These are phyloP conservation scores for Metarhizium humberi DNA, from an alignment of 2,329 filamentous ascomycete species.

Conservation along the genomic window DNA sequence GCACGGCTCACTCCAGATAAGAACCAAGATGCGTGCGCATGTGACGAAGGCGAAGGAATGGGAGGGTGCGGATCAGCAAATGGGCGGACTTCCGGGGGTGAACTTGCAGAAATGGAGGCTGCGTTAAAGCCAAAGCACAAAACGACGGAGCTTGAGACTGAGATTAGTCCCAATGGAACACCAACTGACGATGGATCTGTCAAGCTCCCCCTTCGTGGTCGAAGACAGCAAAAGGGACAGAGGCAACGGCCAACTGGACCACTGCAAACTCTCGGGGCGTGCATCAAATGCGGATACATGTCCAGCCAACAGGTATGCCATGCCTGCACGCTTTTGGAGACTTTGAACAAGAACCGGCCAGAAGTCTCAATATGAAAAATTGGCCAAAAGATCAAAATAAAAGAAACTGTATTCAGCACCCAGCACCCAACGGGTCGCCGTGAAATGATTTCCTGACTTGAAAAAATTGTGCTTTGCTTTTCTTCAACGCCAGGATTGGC, in stretches of 20 bases:
- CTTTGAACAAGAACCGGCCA: slow-evolving; percentile 70
- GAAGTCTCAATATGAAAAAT: slow-evolving; percentile 42
- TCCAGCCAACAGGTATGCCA: slow-evolving; percentile 93
- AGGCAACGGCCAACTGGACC: slow-evolving; percentile 21
- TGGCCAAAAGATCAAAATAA: background rate
- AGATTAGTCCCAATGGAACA: slow-evolving; percentile 18
- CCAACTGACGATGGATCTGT: slow-evolving; percentile 17
- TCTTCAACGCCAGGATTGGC: background rate
- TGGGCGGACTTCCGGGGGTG: slow-evolving; percentile 57
- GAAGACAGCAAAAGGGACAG: slow-evolving; percentile 14
- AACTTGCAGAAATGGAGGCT: slow-evolving; percentile 77
- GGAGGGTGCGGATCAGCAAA: slow-evolving; percentile 65
- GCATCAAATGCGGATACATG: slow-evolving; percentile 85
- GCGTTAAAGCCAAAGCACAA: slow-evolving; percentile 12
- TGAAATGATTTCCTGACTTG: background rate
- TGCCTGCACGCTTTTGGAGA: slow-evolving; percentile 82
- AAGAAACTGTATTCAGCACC: background rate
- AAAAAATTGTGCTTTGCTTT: background rate
- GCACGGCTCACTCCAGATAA: slow-evolving; percentile 54
- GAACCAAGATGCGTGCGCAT: slow-evolving; percentile 23
- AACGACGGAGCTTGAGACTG: slow-evolving; percentile 19
- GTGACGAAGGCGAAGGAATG: slow-evolving; percentile 27
- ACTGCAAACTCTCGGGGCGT: slow-evolving; percentile 73
- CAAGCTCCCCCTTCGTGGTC: slow-evolving; percentile 23
- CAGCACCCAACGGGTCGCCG: background rate